Percentiles rank a stretch among this genome's conserved stretches.
These are phyloP conservation scores for Setaria viridis DNA, from an alignment of 202 grass and related monocot species.

Conservation along the genomic window DNA sequence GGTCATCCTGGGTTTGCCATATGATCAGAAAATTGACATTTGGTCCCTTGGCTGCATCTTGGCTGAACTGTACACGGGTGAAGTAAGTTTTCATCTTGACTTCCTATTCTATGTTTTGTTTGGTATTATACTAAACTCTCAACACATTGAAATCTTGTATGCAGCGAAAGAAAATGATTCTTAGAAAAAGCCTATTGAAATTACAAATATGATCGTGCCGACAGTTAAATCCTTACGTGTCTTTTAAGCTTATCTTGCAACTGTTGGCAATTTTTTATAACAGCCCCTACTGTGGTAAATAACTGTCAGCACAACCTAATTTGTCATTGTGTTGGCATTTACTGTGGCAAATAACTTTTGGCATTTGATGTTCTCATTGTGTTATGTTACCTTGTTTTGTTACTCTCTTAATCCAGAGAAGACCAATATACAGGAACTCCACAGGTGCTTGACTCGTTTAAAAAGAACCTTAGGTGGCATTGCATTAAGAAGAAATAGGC, in stretches of 20 bases:
- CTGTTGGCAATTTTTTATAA: background rate
- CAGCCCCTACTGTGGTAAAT: background rate
- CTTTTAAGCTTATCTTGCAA: slow-evolving; percentile 19
- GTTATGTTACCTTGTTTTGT: slow-evolving; percentile 25
- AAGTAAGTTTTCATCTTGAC: slow-evolving; percentile 64
- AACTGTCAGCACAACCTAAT: background rate
- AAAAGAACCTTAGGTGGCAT: slow-evolving; percentile 12
- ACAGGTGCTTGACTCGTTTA: slow-evolving; percentile 28
- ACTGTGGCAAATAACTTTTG: background rate
- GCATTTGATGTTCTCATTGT: slow-evolving; percentile 7
- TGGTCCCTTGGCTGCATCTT: slow-evolving; percentile 99
- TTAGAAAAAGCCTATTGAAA: background rate
- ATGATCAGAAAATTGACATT: slow-evolving; percentile 96
- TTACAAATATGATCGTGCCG: background rate
- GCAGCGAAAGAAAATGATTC: slow-evolving; percentile 18
- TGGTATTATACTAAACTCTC: slow-evolving; percentile 21
- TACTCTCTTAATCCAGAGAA: slow-evolving; percentile 31
- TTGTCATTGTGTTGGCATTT: background rate
- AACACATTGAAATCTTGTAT: slow-evolving; percentile 11
- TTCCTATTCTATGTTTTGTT: slow-evolving; percentile 27
- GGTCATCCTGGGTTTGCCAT: slow-evolving; percentile 89
- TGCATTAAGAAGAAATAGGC: background rate
- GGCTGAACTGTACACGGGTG: slow-evolving; percentile 87
- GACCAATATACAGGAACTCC: background rate
- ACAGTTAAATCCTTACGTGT: background rate